phyloP scores from a whole-genome alignment of 2,329 filamentous ascomycete genomes.

The Penicillium polonicum region DNA sequence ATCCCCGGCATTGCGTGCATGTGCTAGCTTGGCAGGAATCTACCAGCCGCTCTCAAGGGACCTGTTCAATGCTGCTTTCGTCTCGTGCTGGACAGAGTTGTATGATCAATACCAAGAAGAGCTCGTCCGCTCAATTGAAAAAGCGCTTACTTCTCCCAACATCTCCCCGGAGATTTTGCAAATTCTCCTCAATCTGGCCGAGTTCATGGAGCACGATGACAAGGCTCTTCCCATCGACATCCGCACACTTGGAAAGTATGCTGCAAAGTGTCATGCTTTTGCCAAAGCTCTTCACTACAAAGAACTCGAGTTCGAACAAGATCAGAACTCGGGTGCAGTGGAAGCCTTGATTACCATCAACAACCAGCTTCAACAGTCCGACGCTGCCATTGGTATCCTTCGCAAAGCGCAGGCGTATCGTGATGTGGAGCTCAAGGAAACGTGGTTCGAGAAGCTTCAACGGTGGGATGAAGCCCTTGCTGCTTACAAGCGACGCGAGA shows the following conservation, averaged over 20 bases:
- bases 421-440: slow-evolving; percentile 94
- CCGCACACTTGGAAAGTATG: slow-evolving; percentile 86
- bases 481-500: slow-evolving; percentile 85
- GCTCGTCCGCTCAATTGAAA: slow-evolving; percentile 91
- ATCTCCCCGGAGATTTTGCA: slow-evolving; percentile 95
- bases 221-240: slow-evolving; percentile 98
- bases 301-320: slow-evolving; percentile 95
- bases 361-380: slow-evolving; percentile 97
- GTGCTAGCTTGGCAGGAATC: slow-evolving; percentile 83
- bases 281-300: slow-evolving; percentile 99
- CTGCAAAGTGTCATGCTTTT: slow-evolving; percentile 94
- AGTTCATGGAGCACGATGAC: slow-evolving; percentile 99
- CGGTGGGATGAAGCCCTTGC: slow-evolving; percentile 95
- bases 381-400: slow-evolving; percentile 96
- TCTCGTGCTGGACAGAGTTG: slow-evolving; percentile 97
- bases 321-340: slow-evolving; percentile 91
- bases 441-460: slow-evolving; percentile 98
- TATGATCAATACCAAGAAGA: slow-evolving; percentile 98
- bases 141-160: slow-evolving; percentile 89
- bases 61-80: slow-evolving; percentile 97
- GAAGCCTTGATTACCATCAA: slow-evolving; percentile 99
- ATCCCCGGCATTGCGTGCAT: slow-evolving; percentile 90
- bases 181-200: slow-evolving; percentile 88
- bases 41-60: slow-evolving; percentile 90
- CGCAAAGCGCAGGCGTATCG: slow-evolving; percentile 93